Base-by-base conservation (phyloP, 2,329 filamentous ascomycete species). In the Endoconidiophora polonica region DNA sequence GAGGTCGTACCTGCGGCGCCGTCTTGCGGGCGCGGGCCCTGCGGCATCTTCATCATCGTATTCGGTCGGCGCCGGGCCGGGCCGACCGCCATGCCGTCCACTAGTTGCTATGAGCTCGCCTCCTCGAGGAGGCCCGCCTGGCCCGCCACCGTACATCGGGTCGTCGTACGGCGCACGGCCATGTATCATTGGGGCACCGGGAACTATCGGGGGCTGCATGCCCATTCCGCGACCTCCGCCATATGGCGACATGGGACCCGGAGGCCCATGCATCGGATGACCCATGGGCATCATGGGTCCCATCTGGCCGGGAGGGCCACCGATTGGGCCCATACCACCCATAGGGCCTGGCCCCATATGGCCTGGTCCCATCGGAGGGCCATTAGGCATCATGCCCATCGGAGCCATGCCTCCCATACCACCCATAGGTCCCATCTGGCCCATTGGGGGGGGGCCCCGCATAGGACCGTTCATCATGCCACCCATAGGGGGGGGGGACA, bases 1-100 rank as follows among this genome's bases (percentile, higher is more conserved):
- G 20, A 29, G 39, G 47, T 48, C 50, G 50, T 48, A 52, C 50
- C 46, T 53, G 51, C 38, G 47, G 47, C 47, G 51, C 51, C 51
- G 51, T 53, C 51, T 53, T 40, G 29, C 44, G 47, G 51, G 38
- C 51, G 41, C 43, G 38, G 41, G 51, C 51, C 51, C 51, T n/a
- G 38, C 44, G 48, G 51, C 51, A 47, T 38, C 46, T 18, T 53
- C 51, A 49, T 53, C 47, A 49, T 50, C 48, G 39, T 47, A 53
- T n/a, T 53, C 51, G 37, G 37, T 38, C 26, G 43, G 43, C 26
- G 22, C 38, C 12, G 42, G 46, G 26, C 51, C 51, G 26, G 43
- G 38, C 36, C 47, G 47, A 36, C 40, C 44, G 22, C 44, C 29
- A 40, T 47, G 51, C 44, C 51, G 47, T 20, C 47, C 46, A 42